Conservation (phyloP, 306 rosid genomes). For the Lathyrus sativus region DNA sequence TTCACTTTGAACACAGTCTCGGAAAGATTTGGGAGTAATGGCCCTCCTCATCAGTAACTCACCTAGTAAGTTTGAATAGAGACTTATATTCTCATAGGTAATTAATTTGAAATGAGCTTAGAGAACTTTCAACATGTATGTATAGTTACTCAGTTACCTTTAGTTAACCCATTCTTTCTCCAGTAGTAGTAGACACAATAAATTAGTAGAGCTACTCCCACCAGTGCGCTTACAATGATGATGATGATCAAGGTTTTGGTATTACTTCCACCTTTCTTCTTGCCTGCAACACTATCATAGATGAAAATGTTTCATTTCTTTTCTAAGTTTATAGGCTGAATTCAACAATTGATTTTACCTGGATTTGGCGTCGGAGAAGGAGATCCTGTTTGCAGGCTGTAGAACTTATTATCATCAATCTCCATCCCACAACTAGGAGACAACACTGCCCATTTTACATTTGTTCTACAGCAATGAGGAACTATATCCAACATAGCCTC, state of each 20-base stretch:
- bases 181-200: constrained; percentile 28
- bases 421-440: constrained; percentile 32
- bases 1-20: constrained; percentile 2
- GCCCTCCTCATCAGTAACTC: not conserved
- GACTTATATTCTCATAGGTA: too few species aligned
- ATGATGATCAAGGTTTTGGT: constrained; percentile 21
- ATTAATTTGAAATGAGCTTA: not conserved
- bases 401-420: constrained; percentile 27
- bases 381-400: not conserved
- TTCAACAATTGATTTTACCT: constrained; percentile 4
- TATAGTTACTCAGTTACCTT: constrained; percentile 9
- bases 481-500: constrained; percentile 3
- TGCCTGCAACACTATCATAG: constrained; percentile 6
- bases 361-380: constrained; percentile 9
- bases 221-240: constrained; percentile 10
- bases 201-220: constrained; percentile 15
- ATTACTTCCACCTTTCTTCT: not conserved
- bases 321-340: not conserved
- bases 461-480: constrained; percentile 22
- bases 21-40: not conserved
- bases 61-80: not conserved
- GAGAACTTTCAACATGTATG: not conserved
- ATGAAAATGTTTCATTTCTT: constrained; percentile 1
- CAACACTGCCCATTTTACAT: constrained; percentile 1
- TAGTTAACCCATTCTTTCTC: not conserved